A percentile compares a stretch with the other conserved stretches of the same genome.
Evolutionary conservation across 495 filamentous ascomycete genomes (phyloP).

Genomic region (Jackrogersella multiformis): DNA sequence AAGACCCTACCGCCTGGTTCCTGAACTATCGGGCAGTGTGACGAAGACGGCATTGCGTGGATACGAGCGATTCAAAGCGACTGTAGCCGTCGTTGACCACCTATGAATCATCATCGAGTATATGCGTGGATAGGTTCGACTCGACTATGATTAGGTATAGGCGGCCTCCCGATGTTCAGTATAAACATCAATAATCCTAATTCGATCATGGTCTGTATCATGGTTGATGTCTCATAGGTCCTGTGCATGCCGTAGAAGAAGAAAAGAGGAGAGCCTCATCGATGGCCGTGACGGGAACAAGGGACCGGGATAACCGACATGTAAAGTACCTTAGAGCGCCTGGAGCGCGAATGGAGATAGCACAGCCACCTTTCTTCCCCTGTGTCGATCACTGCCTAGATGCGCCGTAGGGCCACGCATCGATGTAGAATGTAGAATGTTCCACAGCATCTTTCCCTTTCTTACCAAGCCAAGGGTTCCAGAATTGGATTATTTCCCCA

Average conservation of each 20-base stretch:
- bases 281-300: background rate
- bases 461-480: conserved; percentile 29
- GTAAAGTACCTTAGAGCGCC: conserved; percentile 37
- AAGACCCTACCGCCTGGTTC: conserved; percentile 9
- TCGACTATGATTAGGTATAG: background rate
- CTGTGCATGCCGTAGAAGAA: background rate
- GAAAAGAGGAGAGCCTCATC: conserved; percentile 9
- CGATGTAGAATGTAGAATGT: conserved; percentile 36
- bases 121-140: conserved; percentile 11
- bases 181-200: background rate
- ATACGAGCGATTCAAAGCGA: conserved; percentile 13
- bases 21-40: conserved; percentile 3
- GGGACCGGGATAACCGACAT: conserved; percentile 33
- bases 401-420: conserved; percentile 12
- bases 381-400: conserved; percentile 10
- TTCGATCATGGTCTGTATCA: no score
- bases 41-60: background rate
- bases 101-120: conserved; percentile 21
- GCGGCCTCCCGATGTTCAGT: conserved; percentile 17
- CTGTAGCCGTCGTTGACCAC: conserved; percentile 18
- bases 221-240: background rate
- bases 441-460: conserved; percentile 13
- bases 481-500: conserved; percentile 16
- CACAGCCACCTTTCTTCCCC: conserved; percentile 31
- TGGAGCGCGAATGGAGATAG: background rate